Conservation (phyloP, 1,284 basidiomycete genomes). For the Cryptococcus amylolentus region DNA sequence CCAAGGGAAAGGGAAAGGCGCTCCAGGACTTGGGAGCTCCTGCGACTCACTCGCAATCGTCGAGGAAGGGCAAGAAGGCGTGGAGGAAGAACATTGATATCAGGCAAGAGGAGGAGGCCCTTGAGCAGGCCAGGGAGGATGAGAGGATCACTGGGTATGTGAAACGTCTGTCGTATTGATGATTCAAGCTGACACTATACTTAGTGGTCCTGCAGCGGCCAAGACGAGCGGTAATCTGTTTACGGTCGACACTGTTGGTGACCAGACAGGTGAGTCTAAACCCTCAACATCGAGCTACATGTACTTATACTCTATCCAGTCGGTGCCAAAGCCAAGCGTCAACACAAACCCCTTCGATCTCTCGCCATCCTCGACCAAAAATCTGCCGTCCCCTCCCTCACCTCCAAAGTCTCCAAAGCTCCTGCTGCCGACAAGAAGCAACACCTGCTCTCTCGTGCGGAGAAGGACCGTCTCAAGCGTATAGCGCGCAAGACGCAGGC, state of each 20-base stretch:
- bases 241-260: slow-evolving; percentile 71
- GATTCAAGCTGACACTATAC: not conserved
- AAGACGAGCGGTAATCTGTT: slow-evolving; percentile 69
- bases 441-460: slow-evolving; percentile 55
- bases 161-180: not conserved
- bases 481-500: slow-evolving; percentile 69
- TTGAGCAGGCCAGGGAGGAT: slow-evolving; percentile 71
- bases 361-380: slow-evolving; percentile 77
- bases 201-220: slow-evolving; percentile 24
- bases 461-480: slow-evolving; percentile 69
- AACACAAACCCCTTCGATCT: slow-evolving; percentile 61
- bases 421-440: slow-evolving; percentile 35
- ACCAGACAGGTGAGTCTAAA: slow-evolving; percentile 61
- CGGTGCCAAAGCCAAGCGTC: slow-evolving; percentile 35
- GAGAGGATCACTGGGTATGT: slow-evolving; percentile 72
- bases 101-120: slow-evolving; percentile 64
- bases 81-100: slow-evolving; percentile 92
- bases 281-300: not conserved
- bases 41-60: slow-evolving; percentile 65
- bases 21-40: slow-evolving; percentile 55
- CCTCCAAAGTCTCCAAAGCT: slow-evolving; percentile 53
- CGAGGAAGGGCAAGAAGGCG: slow-evolving; percentile 81
- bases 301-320: slow-evolving; percentile 11
- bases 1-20: slow-evolving; percentile 22
- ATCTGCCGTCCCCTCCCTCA: slow-evolving; percentile 77